These are phyloP conservation scores for Xenoacremonium recifei DNA, from an alignment of 2,329 filamentous ascomycete species.

Conservation along the genomic window DNA sequence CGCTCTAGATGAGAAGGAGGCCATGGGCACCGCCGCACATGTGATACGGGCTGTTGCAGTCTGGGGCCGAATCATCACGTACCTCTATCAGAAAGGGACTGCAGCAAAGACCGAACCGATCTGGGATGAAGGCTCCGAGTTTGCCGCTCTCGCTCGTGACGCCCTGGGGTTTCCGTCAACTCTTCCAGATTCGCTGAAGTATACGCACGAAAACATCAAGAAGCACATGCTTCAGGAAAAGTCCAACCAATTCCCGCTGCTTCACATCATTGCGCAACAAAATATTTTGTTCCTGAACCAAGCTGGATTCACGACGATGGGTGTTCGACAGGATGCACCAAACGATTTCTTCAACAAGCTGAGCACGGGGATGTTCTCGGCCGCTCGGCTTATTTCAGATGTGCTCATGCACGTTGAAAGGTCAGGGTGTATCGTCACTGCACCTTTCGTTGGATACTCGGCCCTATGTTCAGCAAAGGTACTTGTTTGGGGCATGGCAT, in stretches of 20 bases:
- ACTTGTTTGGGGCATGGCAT: conserved; percentile 91
- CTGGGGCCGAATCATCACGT: conserved; percentile 88
- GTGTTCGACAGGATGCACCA: conserved; percentile 69
- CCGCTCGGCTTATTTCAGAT: conserved; percentile 83
- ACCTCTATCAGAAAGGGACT: conserved; percentile 86
- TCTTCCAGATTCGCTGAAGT: conserved; percentile 71
- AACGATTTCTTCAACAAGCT: conserved; percentile 75
- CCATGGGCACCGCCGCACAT: conserved; percentile 94
- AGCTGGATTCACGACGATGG: conserved; percentile 70
- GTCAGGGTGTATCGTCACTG: conserved; percentile 67
- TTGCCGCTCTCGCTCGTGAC: conserved; percentile 66
- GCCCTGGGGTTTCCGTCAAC: conserved; percentile 67
- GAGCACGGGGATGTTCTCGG: conserved; percentile 72
- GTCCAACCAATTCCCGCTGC: conserved; percentile 87
- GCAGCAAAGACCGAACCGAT: conserved; percentile 74
- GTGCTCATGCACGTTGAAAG: conserved; percentile 78
- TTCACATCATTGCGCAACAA: conserved; percentile 89
- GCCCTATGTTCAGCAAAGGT: conserved; percentile 91
- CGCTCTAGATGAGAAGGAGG: conserved; percentile 68
- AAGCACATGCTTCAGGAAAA: conserved; percentile 81
- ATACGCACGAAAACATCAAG: conserved; percentile 78
- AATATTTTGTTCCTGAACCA: conserved; percentile 87
- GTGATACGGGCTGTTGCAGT: conserved; percentile 81
- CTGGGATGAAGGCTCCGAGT: conserved; percentile 80
- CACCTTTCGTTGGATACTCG: conserved; percentile 92